Evolutionary conservation across 768 basidiomycete genomes (phyloP).

Genomic region (Russula olivacea): DNA sequence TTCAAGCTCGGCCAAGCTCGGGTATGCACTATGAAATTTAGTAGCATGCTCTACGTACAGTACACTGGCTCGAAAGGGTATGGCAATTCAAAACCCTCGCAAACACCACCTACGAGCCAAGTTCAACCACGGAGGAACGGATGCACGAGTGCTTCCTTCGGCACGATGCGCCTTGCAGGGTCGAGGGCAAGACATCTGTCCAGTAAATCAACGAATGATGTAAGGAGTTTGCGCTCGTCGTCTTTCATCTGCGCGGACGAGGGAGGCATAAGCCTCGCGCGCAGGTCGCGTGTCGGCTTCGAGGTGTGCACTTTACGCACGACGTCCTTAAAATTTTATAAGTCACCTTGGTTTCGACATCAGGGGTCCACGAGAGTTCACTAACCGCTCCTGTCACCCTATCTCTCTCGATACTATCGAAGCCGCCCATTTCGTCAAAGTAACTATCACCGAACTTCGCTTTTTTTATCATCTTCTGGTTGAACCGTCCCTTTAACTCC

Average conservation of each 20-base stretch:
- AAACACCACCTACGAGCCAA: background rate
- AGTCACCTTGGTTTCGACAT: constrained; percentile 14
- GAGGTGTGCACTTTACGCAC: constrained; percentile 76
- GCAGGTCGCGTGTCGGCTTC: constrained; percentile 76
- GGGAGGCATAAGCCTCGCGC: constrained; percentile 75
- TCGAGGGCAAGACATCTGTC: constrained; percentile 90
- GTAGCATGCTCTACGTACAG: constrained; percentile 14
- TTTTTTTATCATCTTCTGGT: constrained; percentile 89
- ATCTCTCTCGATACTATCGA: constrained; percentile 78
- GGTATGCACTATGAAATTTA: constrained; percentile 3
- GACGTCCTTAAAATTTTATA: constrained; percentile 53
- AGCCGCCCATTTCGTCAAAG: constrained; percentile 90
- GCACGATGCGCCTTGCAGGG: constrained; percentile 78
- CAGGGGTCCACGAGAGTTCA: constrained; percentile 26
- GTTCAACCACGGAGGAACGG: constrained; percentile 70
- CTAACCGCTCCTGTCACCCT: constrained; percentile 77
- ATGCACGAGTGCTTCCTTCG: constrained; percentile 83
- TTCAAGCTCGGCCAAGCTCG: background rate
- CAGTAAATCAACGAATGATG: constrained; percentile 80
- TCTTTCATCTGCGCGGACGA: constrained; percentile 75
- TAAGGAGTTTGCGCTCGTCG: constrained; percentile 76
- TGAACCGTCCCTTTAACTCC: constrained; percentile 94
- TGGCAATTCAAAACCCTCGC: background rate
- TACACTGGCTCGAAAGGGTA: background rate
- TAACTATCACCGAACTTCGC: constrained; percentile 88